Evolutionary conservation across 2,329 filamentous ascomycete species (phyloP).

Genomic region (Aspergillus hortae): DNA sequence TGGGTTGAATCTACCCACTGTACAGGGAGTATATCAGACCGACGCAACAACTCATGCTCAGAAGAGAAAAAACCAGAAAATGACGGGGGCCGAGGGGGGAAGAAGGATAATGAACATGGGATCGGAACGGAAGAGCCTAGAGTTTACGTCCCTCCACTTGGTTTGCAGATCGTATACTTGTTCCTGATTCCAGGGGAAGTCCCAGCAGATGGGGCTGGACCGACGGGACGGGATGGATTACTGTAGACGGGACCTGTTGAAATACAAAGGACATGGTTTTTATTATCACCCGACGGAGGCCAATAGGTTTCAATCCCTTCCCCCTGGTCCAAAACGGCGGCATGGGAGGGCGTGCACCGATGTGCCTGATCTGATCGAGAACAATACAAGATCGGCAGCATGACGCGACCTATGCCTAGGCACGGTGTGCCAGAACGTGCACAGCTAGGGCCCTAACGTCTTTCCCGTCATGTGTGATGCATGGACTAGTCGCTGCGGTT

Average conservation of each 20-base stretch:
- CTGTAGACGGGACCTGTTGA: not conserved
- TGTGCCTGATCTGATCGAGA: not conserved
- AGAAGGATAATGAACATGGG: constrained; percentile 3
- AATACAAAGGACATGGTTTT: not conserved
- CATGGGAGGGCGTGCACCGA: not conserved
- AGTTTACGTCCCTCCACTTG: constrained; percentile 4
- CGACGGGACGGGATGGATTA: constrained; percentile 1
- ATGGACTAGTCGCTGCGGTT: constrained; percentile 2
- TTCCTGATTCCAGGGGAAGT: constrained; percentile 15
- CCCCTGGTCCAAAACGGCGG: not conserved
- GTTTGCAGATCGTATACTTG: constrained; percentile 17
- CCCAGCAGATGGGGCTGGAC: constrained; percentile 8
- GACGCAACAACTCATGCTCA: not conserved
- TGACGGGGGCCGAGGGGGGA: not conserved
- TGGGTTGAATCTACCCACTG: not conserved
- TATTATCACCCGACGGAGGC: not conserved
- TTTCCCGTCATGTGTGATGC: constrained; percentile 1
- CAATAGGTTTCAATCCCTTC: not conserved
- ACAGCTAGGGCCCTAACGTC: constrained; percentile 6
- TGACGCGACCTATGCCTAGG: not conserved
- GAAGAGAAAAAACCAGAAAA: not conserved
- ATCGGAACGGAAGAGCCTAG: constrained; percentile 3
- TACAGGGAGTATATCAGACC: not conserved
- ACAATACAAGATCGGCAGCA: not conserved
- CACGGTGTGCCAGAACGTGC: constrained; percentile 8